Evolutionary conservation across 306 rosid genomes (phyloP), one percentile per base, ranked within the genome.

Genomic region (Cucurbita moschata): DNA sequence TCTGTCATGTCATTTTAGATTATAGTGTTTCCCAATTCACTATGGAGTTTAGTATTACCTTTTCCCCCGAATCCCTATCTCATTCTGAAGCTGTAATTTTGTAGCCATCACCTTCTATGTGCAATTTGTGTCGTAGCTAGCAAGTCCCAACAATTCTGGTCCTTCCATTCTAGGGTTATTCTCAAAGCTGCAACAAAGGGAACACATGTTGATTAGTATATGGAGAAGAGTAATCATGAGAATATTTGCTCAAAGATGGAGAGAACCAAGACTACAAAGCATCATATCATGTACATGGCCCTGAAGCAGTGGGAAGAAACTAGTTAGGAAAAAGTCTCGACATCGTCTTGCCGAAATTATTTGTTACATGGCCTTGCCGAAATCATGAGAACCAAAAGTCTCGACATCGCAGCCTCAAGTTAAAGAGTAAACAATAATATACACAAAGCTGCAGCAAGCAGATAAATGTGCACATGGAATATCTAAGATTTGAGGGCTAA

Each of bases 101-200:
- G 72, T 73, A 23, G 71, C 86, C 86, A 67, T 74, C 79, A 52
- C 8, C 37, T 16, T 64, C 91, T 86, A 93, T 10, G 86, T 82
- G 92, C 98, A 93, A 88, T 90, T 87, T 71, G 97, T 93, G 81
- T 93, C 98, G 6, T 93, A 93, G 77, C 87, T 87, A 71, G 90
- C 98, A 4, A 90, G 97, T 72, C 98, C 97, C 87, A 88, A 76
- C 88, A 93, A 82, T 83, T 93, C 97, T 11, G 98, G 97, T 60
- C 97, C 97, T 86, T 90, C 98, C 77, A 93, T 81, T 44, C 96
- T 88, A 63, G 82, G 96, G 84, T 93, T 93, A 63, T 90, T 87
- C 82, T 86, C 92, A 74, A 93, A 93, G 92, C 97, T 93, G 73
- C 83, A 86, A 14, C 59, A 30, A 65, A 14, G 10, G 7, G 3